phyloP scores from a whole-genome alignment of 768 basidiomycete genomes.

The Auricularia cornea region DNA sequence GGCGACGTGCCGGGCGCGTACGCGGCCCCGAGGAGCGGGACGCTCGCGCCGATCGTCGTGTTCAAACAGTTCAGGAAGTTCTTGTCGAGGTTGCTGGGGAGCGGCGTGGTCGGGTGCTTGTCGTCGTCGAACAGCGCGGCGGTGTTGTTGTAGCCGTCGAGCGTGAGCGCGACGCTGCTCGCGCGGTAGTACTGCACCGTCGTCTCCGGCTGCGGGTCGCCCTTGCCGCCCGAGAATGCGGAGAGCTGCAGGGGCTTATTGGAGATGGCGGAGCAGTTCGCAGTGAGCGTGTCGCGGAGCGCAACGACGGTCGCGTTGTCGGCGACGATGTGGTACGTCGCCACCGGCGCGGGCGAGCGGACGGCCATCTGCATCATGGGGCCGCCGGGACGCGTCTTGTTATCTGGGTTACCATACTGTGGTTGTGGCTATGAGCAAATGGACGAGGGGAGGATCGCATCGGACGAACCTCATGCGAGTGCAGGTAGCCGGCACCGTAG shows the following conservation, averaged over 20 bases:
- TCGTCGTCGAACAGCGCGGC: constrained; percentile 35
- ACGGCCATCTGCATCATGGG: constrained; percentile 32
- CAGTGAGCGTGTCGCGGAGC: constrained; percentile 33
- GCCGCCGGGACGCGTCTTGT: constrained; percentile 44
- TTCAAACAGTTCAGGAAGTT: constrained; percentile 52
- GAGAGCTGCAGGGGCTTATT: constrained; percentile 23
- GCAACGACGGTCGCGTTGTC: constrained; percentile 40
- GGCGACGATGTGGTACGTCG: constrained; percentile 39
- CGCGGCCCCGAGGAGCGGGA: constrained; percentile 40
- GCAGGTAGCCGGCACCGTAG: constrained; percentile 25
- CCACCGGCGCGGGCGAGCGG: constrained; percentile 28
- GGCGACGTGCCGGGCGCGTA: too few species aligned
- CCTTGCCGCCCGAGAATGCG: constrained; percentile 23
- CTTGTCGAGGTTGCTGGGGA: constrained; percentile 45
- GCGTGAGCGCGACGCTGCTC: constrained; percentile 50
- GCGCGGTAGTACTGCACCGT: constrained; percentile 51
- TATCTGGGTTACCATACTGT: constrained; percentile 39
- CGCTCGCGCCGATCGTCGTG: constrained; percentile 47
- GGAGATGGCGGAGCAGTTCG: constrained; percentile 34
- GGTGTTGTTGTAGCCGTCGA: constrained; percentile 63
- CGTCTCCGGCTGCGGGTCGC: constrained; percentile 28
- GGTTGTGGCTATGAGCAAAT: neutral
- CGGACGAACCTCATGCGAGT: constrained; percentile 35
- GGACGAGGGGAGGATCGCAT: neutral
- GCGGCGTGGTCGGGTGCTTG: constrained; percentile 35